Conservation (phyloP, 2,329 filamentous ascomycete genomes). For the Leptodontidium sp. region DNA sequence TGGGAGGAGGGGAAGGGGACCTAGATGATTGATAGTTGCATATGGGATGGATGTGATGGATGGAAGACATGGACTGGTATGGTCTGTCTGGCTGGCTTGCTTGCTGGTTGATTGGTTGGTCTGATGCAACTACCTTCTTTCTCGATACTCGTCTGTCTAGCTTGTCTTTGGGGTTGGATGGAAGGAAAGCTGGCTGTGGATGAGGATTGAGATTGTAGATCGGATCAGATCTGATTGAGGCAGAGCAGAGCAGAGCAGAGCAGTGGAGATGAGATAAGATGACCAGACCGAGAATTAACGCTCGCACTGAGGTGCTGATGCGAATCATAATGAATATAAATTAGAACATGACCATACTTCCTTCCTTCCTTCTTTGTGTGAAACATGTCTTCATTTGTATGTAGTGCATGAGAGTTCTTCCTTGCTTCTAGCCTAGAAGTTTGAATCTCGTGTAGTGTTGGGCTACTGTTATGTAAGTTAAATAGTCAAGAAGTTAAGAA, state of each 20-base stretch:
- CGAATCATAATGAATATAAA: constrained; percentile 40
- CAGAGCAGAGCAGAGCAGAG: not conserved
- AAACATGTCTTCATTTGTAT: not conserved
- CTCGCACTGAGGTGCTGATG: constrained; percentile 35
- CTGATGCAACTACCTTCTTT: not conserved
- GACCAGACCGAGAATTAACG: constrained; percentile 21
- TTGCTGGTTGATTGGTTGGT: not conserved
- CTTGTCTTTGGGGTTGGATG: not conserved
- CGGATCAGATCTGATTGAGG: not conserved
- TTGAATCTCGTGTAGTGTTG: no score
- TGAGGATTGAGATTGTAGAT: not conserved
- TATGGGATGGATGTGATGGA: constrained; percentile 20
- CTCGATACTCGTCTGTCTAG: not conserved
- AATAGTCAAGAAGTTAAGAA: no score
- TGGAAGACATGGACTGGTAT: not conserved
- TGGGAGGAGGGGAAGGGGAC: not conserved
- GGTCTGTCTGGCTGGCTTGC: not conserved
- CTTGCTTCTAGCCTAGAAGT: no score
- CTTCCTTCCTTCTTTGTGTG: not conserved
- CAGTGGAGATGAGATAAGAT: constrained; percentile 4
- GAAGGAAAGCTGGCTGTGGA: not conserved
- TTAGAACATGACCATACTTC: constrained; percentile 17
- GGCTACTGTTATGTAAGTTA: no score
- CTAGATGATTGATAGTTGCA: constrained; percentile 25
- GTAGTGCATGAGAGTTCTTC: no score